Conservation (phyloP, 1,284 basidiomycete genomes). For the Puccinia novopanici region DNA sequence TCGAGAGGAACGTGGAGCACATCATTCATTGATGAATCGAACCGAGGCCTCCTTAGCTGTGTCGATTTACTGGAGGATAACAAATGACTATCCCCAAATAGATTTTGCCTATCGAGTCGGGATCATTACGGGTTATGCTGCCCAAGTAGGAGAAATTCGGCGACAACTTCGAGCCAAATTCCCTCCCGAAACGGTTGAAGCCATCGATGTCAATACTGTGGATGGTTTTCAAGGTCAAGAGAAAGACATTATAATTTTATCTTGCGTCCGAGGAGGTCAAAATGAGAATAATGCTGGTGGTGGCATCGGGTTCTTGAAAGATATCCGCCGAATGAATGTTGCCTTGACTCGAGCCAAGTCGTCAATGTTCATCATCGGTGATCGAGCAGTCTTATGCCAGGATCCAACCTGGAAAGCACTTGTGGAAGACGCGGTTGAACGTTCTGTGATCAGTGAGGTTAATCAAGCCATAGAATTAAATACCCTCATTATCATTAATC, state of each 20-base stretch:
- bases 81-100: slow-evolving; percentile 66
- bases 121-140: slow-evolving; percentile 83
- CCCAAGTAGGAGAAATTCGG: slow-evolving; percentile 78
- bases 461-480: slow-evolving; percentile 1
- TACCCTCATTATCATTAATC: not conserved
- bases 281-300: slow-evolving; percentile 64
- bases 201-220: slow-evolving; percentile 93
- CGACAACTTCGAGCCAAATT: slow-evolving; percentile 72
- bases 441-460: slow-evolving; percentile 41
- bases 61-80: slow-evolving; percentile 75
- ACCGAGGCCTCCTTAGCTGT: slow-evolving; percentile 77
- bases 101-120: slow-evolving; percentile 76
- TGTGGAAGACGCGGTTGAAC: slow-evolving; percentile 61
- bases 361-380: slow-evolving; percentile 89
- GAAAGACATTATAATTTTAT: slow-evolving; percentile 92
- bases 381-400: slow-evolving; percentile 62
- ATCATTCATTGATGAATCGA: slow-evolving; percentile 76
- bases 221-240: slow-evolving; percentile 98
- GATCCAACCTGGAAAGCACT: slow-evolving; percentile 68
- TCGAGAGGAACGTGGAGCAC: slow-evolving; percentile 59
- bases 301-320: slow-evolving; percentile 60
- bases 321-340: slow-evolving; percentile 91
- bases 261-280: slow-evolving; percentile 72
- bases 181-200: slow-evolving; percentile 71
- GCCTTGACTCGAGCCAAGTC: slow-evolving; percentile 93